Conservation (phyloP, 768 basidiomycete genomes). For the Trametes cingulata region DNA sequence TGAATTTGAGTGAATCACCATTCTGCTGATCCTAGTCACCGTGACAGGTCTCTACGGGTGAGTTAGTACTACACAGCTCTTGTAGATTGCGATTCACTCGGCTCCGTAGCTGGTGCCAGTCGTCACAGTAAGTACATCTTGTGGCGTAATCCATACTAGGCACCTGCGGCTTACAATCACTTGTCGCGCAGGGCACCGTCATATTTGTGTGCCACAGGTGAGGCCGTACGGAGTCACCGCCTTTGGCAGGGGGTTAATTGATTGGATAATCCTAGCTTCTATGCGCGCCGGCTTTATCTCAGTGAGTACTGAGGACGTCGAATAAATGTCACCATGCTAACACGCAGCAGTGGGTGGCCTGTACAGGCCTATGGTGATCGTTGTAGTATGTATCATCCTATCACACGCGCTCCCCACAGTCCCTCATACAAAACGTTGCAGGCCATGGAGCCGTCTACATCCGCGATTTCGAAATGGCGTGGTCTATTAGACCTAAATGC, state of each 20-base stretch:
- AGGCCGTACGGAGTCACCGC: background rate
- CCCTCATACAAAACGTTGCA: too few relatives aligned
- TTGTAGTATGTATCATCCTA: background rate
- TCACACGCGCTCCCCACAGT: too few relatives aligned
- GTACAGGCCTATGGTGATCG: background rate
- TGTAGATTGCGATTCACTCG: background rate
- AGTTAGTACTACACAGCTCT: background rate
- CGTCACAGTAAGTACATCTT: background rate
- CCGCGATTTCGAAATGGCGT: too few relatives aligned
- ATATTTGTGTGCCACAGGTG: conserved; percentile 7
- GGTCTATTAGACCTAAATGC: too few relatives aligned
- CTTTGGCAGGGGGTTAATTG: too few relatives aligned
- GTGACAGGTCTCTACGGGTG: background rate
- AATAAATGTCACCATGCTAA: background rate
- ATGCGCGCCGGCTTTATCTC: conserved; percentile 6
- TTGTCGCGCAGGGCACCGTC: background rate
- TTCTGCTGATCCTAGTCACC: background rate
- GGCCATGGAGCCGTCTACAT: too few relatives aligned
- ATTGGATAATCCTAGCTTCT: background rate
- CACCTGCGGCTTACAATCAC: background rate
- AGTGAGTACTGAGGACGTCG: background rate
- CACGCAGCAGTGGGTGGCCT: conserved; percentile 1
- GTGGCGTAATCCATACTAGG: background rate
- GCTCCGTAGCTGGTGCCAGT: background rate
- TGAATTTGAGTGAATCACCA: background rate